phyloP scores from a whole-genome alignment of 768 basidiomycete genomes.

The Xerocomellus dryophilus region DNA sequence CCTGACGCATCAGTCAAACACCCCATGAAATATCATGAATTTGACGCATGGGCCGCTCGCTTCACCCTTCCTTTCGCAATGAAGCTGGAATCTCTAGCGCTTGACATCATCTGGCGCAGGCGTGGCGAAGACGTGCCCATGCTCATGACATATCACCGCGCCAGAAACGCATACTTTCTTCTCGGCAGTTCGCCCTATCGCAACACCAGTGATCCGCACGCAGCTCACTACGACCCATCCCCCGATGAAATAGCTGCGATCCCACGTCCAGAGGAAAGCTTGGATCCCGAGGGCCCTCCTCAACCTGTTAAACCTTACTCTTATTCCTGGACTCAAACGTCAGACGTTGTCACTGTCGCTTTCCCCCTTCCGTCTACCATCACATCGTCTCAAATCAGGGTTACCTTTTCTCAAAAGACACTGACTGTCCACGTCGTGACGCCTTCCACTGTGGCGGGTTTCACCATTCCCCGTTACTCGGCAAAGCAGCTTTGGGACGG shows the following conservation, averaged over 20 bases:
- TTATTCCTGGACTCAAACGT: slow-evolving; percentile 91
- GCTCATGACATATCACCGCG: slow-evolving; percentile 46
- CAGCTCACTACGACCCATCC: slow-evolving; percentile 51
- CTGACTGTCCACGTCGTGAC: slow-evolving; percentile 61
- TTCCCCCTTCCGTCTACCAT: slow-evolving; percentile 79
- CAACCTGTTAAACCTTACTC: slow-evolving; percentile 59
- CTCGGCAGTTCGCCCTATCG: slow-evolving; percentile 58
- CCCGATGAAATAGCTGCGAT: slow-evolving; percentile 67
- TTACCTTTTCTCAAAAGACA: slow-evolving; percentile 60
- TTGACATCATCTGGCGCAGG: slow-evolving; percentile 67
- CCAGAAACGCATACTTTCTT: slow-evolving; percentile 49
- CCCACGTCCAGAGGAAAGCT: slow-evolving; percentile 56
- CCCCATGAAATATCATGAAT: slow-evolving; percentile 40
- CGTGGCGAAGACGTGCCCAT: slow-evolving; percentile 70
- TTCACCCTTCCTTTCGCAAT: slow-evolving; percentile 45
- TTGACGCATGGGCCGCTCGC: slow-evolving; percentile 64
- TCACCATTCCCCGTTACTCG: slow-evolving; percentile 56
- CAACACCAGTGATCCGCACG: slow-evolving; percentile 32
- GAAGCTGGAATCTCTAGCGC: slow-evolving; percentile 29
- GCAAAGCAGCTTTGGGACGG: slow-evolving; percentile 72
- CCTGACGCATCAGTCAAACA: slow-evolving; percentile 17
- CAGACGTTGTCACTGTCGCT: slow-evolving; percentile 78
- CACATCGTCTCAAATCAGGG: slow-evolving; percentile 58
- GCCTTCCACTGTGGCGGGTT: slow-evolving; percentile 26
- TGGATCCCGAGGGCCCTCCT: slow-evolving; percentile 38